These are phyloP conservation scores for Chrysanthemum lavandulifolium DNA, from an alignment of 129 eudicot genomes.

Conservation along the genomic window DNA sequence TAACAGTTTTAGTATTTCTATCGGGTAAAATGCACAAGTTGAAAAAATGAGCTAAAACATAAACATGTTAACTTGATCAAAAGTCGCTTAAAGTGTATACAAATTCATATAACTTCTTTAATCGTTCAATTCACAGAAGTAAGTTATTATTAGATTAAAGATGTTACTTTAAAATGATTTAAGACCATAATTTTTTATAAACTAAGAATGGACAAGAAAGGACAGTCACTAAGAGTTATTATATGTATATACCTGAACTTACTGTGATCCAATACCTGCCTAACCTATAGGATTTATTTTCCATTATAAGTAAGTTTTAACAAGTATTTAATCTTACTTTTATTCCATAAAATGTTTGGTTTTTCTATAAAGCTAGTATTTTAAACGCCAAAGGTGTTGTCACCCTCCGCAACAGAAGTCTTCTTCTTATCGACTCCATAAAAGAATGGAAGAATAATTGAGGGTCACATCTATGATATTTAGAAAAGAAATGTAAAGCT, in stretches of 20 bases:
- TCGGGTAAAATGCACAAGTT: neutral
- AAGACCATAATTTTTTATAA: neutral
- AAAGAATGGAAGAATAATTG: too few species aligned
- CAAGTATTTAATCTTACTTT: neutral
- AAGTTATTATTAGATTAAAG: too few species aligned
- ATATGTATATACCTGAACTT: neutral
- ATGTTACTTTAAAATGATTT: too few species aligned
- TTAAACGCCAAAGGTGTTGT: neutral
- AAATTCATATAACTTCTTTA: too few species aligned
- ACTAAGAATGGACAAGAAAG: neutral
- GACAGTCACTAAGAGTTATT: neutral
- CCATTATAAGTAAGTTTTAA: neutral
- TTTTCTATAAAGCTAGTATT: constrained; percentile 2
- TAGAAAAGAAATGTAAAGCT: neutral
- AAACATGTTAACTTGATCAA: too few species aligned
- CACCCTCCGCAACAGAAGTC: neutral
- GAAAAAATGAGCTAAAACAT: neutral
- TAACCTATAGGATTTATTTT: too few species aligned
- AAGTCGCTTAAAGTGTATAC: too few species aligned
- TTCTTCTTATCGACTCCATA: too few species aligned
- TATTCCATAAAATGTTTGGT: neutral
- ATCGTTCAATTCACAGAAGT: too few species aligned
- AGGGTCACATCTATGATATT: too few species aligned
- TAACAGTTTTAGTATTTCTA: neutral
- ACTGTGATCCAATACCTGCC: neutral